phyloP scores from a whole-genome alignment of 2,329 filamentous ascomycete genomes.

The Pestalotiopsis sp. region DNA sequence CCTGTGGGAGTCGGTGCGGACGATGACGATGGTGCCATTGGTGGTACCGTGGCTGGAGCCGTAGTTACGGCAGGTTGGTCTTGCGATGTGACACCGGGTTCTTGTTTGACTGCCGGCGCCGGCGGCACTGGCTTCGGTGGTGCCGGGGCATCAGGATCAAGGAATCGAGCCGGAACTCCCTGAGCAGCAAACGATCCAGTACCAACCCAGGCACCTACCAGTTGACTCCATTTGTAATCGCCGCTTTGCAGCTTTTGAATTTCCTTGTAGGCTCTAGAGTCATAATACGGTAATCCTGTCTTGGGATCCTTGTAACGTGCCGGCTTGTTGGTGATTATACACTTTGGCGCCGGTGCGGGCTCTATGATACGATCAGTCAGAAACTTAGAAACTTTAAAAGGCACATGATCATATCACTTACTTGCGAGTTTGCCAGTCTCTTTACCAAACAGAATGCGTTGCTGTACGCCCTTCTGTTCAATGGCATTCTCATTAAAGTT shows the following conservation, averaged over 20 bases:
- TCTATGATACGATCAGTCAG: conserved; percentile 37
- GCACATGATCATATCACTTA: conserved; percentile 31
- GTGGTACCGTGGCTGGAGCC: background rate
- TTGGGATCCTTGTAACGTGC: conserved; percentile 84
- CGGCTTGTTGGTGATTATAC: conserved; percentile 79
- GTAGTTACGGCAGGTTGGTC: background rate
- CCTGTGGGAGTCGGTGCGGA: background rate
- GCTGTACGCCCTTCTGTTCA: conserved; percentile 58
- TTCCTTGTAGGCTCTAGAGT: conserved; percentile 78
- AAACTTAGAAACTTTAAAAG: background rate
- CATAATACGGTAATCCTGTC: conserved; percentile 81
- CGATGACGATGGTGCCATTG: background rate
- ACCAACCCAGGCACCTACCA: conserved; percentile 84
- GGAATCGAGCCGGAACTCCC: conserved; percentile 81
- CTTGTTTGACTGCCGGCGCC: conserved; percentile 10
- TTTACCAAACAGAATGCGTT: conserved; percentile 59
- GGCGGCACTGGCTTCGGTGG: conserved; percentile 22
- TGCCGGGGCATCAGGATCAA: conserved; percentile 38
- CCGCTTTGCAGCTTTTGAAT: conserved; percentile 74
- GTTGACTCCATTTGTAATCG: conserved; percentile 79
- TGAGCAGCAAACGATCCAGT: conserved; percentile 62
- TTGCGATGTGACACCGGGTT: conserved; percentile 2
- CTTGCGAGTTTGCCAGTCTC: conserved; percentile 60
- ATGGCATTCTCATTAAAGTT: conserved; percentile 61
- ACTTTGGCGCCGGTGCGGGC: conserved; percentile 57